Conservation (phyloP, 2,329 filamentous ascomycete species). For the Fusarium begoniae region DNA sequence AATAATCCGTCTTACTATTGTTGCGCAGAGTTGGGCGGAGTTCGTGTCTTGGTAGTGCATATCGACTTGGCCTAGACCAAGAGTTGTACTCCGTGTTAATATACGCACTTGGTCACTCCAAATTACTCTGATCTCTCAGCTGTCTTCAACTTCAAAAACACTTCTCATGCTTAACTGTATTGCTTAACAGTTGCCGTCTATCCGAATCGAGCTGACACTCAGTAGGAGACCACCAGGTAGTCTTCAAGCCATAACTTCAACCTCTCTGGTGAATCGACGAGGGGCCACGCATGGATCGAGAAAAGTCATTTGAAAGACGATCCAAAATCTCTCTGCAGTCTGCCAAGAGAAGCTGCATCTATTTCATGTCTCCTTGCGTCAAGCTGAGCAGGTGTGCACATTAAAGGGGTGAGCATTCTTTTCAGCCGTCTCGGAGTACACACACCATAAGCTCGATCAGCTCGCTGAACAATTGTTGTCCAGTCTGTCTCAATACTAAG, state of each 20-base stretch:
- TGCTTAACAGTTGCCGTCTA: fast-evolving
- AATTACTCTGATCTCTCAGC: too few species aligned
- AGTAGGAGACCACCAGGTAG: too few species aligned
- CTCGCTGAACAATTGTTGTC: background rate
- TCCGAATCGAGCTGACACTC: background rate
- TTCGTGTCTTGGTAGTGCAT: background rate
- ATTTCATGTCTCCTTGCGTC: background rate
- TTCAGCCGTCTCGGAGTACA: background rate
- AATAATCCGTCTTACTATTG: too few species aligned
- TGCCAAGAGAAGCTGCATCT: background rate
- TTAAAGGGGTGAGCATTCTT: background rate
- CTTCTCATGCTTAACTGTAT: fast-evolving
- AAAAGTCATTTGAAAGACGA: too few species aligned
- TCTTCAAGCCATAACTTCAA: background rate
- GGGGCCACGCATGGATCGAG: background rate
- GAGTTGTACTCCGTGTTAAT: background rate
- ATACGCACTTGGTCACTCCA: background rate
- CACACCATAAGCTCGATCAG: background rate
- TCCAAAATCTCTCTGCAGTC: fast-evolving
- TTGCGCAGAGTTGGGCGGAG: background rate
- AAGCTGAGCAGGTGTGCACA: background rate
- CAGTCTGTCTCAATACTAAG: background rate
- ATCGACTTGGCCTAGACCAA: background rate
- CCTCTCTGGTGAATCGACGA: background rate
- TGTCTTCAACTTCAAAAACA: fast-evolving